Base-by-base conservation (phyloP, 805 yeast genomes). In the Yarrowia porcina region DNA sequence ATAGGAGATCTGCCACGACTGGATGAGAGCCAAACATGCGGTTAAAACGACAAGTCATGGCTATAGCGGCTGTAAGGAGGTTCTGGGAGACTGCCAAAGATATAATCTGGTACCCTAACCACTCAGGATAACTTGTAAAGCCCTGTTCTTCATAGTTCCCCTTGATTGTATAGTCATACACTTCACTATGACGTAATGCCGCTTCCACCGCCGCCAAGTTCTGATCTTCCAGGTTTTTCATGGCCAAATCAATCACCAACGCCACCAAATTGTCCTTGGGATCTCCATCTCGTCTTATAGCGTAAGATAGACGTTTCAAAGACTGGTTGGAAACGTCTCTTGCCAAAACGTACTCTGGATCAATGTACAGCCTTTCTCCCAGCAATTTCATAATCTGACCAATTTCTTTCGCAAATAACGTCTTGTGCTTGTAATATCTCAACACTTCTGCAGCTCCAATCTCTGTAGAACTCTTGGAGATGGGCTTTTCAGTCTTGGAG, bases 261-360 rank as follows among this genome's bases (percentile, higher is more conserved):
- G 59, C 59, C 33, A 36, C 59, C 21, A 25, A 3, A 13, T 52
- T 52, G 59, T 52, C 59, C 25, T 35, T 32, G 3, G 59, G 59
- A 3, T 33, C 32, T 10, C 10, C 42, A 2, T 12, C 33, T 25
- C 9, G 13, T 9, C n/a, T 15, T 13, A 21, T 9, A 10, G 23
- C 23, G 18, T 17, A 17, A 0, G 59, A 52, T 9, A 52, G 59
- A 6, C 13, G 23, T 17, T 25, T 25, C 17, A 25, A 35, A 3
- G 59, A 20, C 17, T 15, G 17, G 18, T 25, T 17, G 18, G 44
- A 9, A 8, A 36, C 11, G 18, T 23, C 12, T 36, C 20, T 23
- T 7, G 44, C n/a, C 23, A 35, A 12, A 1, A 13, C 18, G 18
- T 35, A 52, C 13, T 52, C 44, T 0, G 59, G 59, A 3, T 52